phyloP scores from a whole-genome alignment of 768 basidiomycete species.

The Lentinula guzmanii region DNA sequence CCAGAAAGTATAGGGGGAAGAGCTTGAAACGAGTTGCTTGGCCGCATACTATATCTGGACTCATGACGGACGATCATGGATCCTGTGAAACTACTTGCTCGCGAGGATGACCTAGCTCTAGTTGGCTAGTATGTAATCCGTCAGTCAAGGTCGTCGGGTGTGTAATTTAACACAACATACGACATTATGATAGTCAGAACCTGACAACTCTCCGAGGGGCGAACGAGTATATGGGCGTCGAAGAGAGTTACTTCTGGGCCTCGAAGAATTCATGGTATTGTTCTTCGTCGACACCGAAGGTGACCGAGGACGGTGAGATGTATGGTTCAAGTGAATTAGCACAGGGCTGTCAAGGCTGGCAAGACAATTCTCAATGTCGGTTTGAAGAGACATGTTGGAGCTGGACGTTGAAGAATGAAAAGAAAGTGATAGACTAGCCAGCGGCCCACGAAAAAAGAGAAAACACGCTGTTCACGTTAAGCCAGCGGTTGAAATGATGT shows the following conservation, averaged over 20 bases:
- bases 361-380: slow-evolving; percentile 1
- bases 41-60: not conserved
- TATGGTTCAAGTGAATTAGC: not conserved
- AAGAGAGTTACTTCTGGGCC: not conserved
- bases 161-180: not conserved
- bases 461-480: no score
- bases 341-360: not conserved
- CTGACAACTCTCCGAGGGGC: not conserved
- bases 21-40: slow-evolving; percentile 1
- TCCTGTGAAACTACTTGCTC: slow-evolving; percentile 3
- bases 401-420: no score
- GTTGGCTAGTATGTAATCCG: not conserved
- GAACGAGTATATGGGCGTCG: slow-evolving; percentile 4
- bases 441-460: no score
- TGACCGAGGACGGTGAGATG: not conserved
- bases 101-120: slow-evolving; percentile 1
- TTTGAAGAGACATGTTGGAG: not conserved
- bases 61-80: not conserved
- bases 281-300: not conserved
- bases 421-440: no score
- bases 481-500: no score
- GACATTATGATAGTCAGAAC: not conserved
- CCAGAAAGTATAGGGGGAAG: slow-evolving; percentile 4
- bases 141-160: not conserved
- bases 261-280: not conserved